Base-by-base conservation (phyloP, 768 basidiomycete species). In the Lactarius trivialis region DNA sequence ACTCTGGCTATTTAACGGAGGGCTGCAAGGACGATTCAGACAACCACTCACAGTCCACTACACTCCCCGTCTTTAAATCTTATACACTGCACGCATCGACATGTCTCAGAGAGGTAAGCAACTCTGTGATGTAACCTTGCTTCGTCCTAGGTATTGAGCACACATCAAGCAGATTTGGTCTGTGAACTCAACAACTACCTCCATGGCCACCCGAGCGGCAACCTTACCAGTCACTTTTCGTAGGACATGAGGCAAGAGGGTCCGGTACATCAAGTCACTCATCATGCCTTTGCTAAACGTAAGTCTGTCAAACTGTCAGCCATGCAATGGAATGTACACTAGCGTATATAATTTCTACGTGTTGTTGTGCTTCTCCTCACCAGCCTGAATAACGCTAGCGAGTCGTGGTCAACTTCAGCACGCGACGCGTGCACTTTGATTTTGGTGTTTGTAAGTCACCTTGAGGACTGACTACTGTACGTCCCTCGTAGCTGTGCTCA, bases 201-300 rank as follows among this genome's bases (percentile, higher is more conserved):
- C 14, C 26, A 15, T 1, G 14, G 11, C 9, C 49, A 28, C 49
- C 26, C 49, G 4, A 2, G 5, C 6, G 49, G 49, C 12, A 30
- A 51, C 7, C 12, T 51, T 0, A 14, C 14, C 2, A 0, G 0
- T 0, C 12, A 15, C 1, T 3, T 51, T 0, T 30, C 14, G 12
- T 51, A 26, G 49, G 0, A 1, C 1, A 1, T 30, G 34, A 1
- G 0, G 15, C 1, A 21, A 8, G 8, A 26, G 2, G 61, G 41
- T 14, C 56, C 61, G 19, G 15, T 30, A 28, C 19, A 53, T 12
- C 61, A 62, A 36, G 51, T 5, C 6, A 48, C 4, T 2, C 41
- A 62, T 33, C 9, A 7, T 17, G 61, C 41, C 7, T 24, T 14
- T 3, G 61, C 61, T 12, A 58, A 28, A 17, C 37, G 62, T 63